Evolutionary conservation across 1,284 basidiomycete species (phyloP).

Genomic region (Marasmius sp.): DNA sequence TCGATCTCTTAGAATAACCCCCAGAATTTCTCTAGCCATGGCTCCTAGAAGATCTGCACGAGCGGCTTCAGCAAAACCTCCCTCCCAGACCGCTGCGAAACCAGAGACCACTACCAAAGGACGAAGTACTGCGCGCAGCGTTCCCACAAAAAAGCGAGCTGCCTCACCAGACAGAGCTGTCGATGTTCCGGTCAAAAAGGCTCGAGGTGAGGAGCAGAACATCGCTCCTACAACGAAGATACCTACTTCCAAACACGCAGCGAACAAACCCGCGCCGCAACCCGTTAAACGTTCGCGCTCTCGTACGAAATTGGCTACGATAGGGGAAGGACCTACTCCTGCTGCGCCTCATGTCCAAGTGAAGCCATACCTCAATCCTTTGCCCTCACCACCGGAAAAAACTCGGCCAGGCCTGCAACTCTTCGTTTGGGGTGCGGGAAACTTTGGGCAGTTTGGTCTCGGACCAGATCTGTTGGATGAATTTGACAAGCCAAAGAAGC

Average conservation of each 20-base stretch:
- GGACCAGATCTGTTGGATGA: slow-evolving; percentile 72
- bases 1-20: not conserved
- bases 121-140: slow-evolving; percentile 22
- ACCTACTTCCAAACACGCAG: slow-evolving; percentile 24
- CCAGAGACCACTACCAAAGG: slow-evolving; percentile 32
- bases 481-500: slow-evolving; percentile 70
- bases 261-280: slow-evolving; percentile 26
- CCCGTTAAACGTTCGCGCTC: slow-evolving; percentile 25
- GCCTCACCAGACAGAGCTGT: slow-evolving; percentile 42
- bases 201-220: slow-evolving; percentile 37
- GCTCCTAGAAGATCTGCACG: slow-evolving; percentile 52
- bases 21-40: slow-evolving; percentile 23
- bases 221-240: slow-evolving; percentile 25
- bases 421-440: slow-evolving; percentile 86
- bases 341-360: slow-evolving; percentile 29
- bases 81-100: slow-evolving; percentile 25
- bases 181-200: slow-evolving; percentile 39
- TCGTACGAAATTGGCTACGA: slow-evolving; percentile 32
- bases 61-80: slow-evolving; percentile 41
- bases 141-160: slow-evolving; percentile 39
- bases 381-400: slow-evolving; percentile 52
- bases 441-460: slow-evolving; percentile 88
- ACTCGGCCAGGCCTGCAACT: slow-evolving; percentile 59
- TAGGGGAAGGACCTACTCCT: slow-evolving; percentile 32
- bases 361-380: slow-evolving; percentile 59